Conservation (phyloP, 1,284 basidiomycete genomes). For the Tetrapyrgos nigripes region DNA sequence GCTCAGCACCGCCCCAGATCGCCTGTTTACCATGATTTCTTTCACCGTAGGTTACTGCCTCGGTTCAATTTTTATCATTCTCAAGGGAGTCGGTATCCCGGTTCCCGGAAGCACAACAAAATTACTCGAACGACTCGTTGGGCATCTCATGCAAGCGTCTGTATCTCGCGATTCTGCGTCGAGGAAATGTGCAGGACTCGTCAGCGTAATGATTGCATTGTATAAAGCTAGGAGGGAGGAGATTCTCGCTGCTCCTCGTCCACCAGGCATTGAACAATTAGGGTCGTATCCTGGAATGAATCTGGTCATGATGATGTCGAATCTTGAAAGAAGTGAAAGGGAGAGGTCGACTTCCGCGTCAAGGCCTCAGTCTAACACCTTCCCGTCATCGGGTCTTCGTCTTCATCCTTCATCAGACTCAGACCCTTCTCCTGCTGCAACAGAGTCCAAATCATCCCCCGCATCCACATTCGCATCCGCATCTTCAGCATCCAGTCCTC, state of each 20-base stretch:
- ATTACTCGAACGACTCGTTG: neutral
- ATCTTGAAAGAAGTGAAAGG: neutral
- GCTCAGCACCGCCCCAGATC: slow-evolving; percentile 16
- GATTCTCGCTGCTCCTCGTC: neutral
- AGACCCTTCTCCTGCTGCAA: no score
- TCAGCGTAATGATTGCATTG: slow-evolving; percentile 11
- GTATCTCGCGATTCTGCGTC: slow-evolving; percentile 17
- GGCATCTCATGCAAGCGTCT: neutral
- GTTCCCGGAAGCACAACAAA: slow-evolving; percentile 13
- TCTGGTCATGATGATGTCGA: neutral
- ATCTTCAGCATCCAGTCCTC: no score
- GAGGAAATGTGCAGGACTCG: slow-evolving; percentile 10
- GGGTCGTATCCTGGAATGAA: neutral
- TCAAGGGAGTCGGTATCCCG: slow-evolving; percentile 1
- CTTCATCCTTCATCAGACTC: no score
- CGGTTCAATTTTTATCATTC: slow-evolving; percentile 13
- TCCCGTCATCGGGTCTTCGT: no score
- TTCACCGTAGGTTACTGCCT: slow-evolving; percentile 17
- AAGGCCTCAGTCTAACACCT: no score
- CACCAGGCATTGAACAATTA: neutral
- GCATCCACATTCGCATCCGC: no score
- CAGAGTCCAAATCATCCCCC: no score
- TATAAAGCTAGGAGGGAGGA: slow-evolving; percentile 10
- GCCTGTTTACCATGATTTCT: slow-evolving; percentile 17
- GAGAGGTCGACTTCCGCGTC: no score